Evolutionary conservation across 2,329 filamentous ascomycete species (phyloP), one percentile per base, ranked within the genome.

Genomic region (Penicillium oxalicum): DNA sequence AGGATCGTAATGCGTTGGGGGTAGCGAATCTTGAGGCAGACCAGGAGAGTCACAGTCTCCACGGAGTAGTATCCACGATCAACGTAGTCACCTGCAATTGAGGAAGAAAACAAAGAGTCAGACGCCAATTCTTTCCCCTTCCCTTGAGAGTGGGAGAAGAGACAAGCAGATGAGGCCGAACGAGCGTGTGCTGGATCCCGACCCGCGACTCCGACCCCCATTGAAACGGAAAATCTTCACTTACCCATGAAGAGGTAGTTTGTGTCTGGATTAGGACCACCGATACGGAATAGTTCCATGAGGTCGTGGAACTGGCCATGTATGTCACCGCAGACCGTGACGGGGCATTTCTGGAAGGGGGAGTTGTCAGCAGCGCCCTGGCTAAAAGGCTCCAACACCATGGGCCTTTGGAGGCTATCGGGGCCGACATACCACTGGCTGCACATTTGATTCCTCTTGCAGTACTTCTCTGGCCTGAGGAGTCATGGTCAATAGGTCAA

Each of bases 251-350:
- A 97, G 59, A 97, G 85, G 74, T 97, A 97, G 77, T 97, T 97
- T 67, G 93, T 97, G 73, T 98, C 93, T 59, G 93, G 93, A 69
- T 95, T 96, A 52, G 91, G 90, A 47, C 93, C 93, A 61, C 93
- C 93, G 71, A 98, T 97, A 77, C 95, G 94, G 81, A 98, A 98
- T 46, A 98, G 83, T 76, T 98, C 93, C 90, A 98, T 97, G 71
- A 98, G 75, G 68, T 98, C 93, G 73, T 97, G 91, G 71, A 97
- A 97, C 74, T 98, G 93, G 59, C 93, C 93, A 73, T 98, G 93
- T 69, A 98, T 98, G 74, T 98, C 93, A 70, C 93, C 93, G 72
- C 93, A 97, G 54, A 98, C 93, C 48, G 93, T 98, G 59, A 97
- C 93, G 39, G 93, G 93, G 71, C 91, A 97, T 91, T 96, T 96